Evolutionary conservation across 139 green algal genomes (phyloP).

Genomic region (Picochlorum sp.): DNA sequence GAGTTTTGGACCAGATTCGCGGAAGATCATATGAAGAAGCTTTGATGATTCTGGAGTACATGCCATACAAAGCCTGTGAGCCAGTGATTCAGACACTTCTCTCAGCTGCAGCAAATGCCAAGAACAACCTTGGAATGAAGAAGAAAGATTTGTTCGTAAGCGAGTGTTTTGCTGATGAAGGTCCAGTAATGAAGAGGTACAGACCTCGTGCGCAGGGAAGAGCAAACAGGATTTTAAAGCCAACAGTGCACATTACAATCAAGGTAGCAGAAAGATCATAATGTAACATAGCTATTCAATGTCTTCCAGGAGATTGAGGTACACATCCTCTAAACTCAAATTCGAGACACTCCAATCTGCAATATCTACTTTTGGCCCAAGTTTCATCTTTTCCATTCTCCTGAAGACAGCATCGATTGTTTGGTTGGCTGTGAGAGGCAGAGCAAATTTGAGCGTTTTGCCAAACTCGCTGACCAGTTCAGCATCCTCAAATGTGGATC

Average conservation of each 20-base stretch:
- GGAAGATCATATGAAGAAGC: conserved; percentile 87
- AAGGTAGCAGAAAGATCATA: conserved; percentile 43
- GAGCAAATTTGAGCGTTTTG: conserved; percentile 58
- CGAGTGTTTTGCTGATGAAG: conserved; percentile 73
- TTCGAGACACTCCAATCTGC: conserved; percentile 83
- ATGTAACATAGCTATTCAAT: conserved; percentile 2
- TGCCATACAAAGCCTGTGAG: conserved; percentile 82
- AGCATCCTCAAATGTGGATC: conserved; percentile 30
- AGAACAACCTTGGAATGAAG: conserved; percentile 83
- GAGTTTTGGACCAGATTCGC: conserved; percentile 85
- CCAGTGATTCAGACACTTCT: conserved; percentile 62
- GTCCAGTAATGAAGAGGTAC: conserved; percentile 72
- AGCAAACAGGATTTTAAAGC: conserved; percentile 66
- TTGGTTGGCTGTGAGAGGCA: conserved; percentile 21
- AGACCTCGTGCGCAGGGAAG: conserved; percentile 68
- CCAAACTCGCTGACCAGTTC: conserved; percentile 57
- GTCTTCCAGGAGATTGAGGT: conserved; percentile 54
- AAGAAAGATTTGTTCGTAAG: conserved; percentile 79
- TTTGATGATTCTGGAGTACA: conserved; percentile 88
- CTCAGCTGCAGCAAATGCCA: conserved; percentile 86
- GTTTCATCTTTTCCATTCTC: conserved; percentile 43
- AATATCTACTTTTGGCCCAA: conserved; percentile 30
- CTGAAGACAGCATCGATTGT: conserved; percentile 55
- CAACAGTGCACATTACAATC: conserved; percentile 71
- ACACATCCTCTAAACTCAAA: conserved; percentile 86